Base-by-base conservation (phyloP, 2,329 filamentous ascomycete genomes). In the Iodosphaeria phyllophila region DNA sequence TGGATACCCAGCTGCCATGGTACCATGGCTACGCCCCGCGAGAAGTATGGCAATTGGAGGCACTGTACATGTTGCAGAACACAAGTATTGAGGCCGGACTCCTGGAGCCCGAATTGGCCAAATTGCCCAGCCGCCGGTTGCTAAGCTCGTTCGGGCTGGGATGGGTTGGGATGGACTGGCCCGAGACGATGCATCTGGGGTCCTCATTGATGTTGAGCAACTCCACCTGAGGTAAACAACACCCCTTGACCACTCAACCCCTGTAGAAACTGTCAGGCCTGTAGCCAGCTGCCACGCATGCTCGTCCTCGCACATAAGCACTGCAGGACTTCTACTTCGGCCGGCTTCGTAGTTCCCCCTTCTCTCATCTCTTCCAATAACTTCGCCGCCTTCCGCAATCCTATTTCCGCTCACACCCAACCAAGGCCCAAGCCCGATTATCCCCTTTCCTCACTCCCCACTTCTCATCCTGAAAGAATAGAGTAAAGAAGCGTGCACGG, bases 391-490 rank as follows among this genome's bases (percentile, higher is more conserved):
- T 22, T n/a, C n/a, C n/a, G n/a, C n/a, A n/a, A n/a, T n/a, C n/a
- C n/a, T n/a, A n/a, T n/a, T n/a, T n/a, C n/a, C n/a, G n/a, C 22
- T 21, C 22, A 28, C 17, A 18, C 12, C 22, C 12, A 21, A 17
- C 27, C 35, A 37, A 42, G 35, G 35, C 33, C 35, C 30, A 31
- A 33, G 42, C 40, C 35, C 37, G n/a, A 41, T 42, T 36, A 35
- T 38, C 41, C 40, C 39, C 44, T 46, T 38, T 32, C 43, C 38
- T 32, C 34, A 30, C 21, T 20, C 13, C 25, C 22, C 30, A 27
- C 32, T 35, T 34, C 32, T 37, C 38, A 37, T 39, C 38, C 41
- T 39, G 41, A 45, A 45, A 39, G 39, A 41, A 37, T 42, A 37
- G 40, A 44, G 43, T 38, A 33, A 36, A 48, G 43, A 48, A 48